Conservation (phyloP, 306 rosid species). For the Geum urbanum region DNA sequence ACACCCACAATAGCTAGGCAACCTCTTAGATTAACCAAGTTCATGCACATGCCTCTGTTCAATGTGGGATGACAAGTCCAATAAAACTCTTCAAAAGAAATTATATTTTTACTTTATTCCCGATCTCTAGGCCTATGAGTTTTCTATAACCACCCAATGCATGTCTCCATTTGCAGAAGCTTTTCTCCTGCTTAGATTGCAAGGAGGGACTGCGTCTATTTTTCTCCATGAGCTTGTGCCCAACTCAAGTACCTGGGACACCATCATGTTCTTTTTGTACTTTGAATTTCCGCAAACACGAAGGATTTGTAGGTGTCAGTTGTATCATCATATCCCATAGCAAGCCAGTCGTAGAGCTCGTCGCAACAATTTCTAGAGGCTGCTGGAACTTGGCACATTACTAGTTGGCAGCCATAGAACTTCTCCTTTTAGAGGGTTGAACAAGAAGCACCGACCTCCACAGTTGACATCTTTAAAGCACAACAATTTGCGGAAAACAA, state of each 20-base stretch:
- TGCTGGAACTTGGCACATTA: not conserved
- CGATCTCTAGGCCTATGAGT: not conserved
- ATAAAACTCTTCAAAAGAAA: not conserved
- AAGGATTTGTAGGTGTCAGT: not conserved
- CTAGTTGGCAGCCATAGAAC: not conserved
- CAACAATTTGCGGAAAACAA: not conserved
- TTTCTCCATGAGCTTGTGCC: constrained; percentile 4
- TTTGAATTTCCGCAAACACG: not conserved
- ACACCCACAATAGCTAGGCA: not conserved
- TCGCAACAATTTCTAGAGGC: not conserved
- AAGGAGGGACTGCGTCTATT: not conserved
- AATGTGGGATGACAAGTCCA: not conserved
- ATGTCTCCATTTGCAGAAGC: not conserved
- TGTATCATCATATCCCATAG: not conserved
- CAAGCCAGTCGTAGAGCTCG: not conserved
- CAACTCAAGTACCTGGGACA: not conserved
- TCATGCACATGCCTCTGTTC: not conserved
- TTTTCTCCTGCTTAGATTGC: not conserved
- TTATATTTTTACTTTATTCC: not conserved
- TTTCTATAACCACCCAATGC: too few species aligned
- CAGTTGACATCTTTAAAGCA: not conserved
- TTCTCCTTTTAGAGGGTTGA: not conserved
- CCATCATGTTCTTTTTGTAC: not conserved
- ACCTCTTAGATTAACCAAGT: constrained; percentile 1
- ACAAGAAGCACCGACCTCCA: not conserved